These are phyloP conservation scores for Cercospora sp. DNA, from an alignment of 2,329 filamentous ascomycete genomes.

Conservation along the genomic window DNA sequence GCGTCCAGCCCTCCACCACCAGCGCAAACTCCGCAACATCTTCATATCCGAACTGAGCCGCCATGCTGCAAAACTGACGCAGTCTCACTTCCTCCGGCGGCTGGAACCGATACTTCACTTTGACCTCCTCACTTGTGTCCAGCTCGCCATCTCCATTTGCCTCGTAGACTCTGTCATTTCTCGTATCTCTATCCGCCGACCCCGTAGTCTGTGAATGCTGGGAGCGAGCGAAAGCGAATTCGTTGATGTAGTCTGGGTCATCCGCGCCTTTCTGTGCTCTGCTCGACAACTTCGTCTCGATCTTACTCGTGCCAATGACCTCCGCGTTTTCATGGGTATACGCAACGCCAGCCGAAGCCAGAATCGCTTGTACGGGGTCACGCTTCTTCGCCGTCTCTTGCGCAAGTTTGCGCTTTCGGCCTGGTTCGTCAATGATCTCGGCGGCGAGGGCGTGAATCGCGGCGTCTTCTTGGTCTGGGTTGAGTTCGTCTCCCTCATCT, in stretches of 20 bases:
- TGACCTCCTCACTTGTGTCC: slow-evolving; percentile 36
- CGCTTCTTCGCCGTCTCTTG: slow-evolving; percentile 46
- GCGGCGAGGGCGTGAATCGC: slow-evolving; percentile 73
- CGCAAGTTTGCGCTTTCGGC: slow-evolving; percentile 40
- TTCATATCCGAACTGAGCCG: slow-evolving; percentile 72
- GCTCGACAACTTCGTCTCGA: slow-evolving; percentile 82
- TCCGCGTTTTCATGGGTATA: slow-evolving; percentile 97
- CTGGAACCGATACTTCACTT: slow-evolving; percentile 62
- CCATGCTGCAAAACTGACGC: slow-evolving; percentile 91
- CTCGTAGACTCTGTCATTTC: slow-evolving; percentile 5
- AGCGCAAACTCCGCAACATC: slow-evolving; percentile 82
- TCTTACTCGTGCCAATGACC: slow-evolving; percentile 85
- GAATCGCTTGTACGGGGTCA: slow-evolving; percentile 84
- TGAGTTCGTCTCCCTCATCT: slow-evolving; percentile 43
- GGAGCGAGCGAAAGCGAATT: slow-evolving; percentile 38
- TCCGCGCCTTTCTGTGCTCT: slow-evolving; percentile 66
- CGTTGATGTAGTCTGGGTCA: slow-evolving; percentile 53
- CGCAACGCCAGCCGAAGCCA: slow-evolving; percentile 82
- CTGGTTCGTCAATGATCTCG: slow-evolving; percentile 50
- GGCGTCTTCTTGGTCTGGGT: slow-evolving; percentile 56
- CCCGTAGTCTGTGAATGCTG: slow-evolving; percentile 50
- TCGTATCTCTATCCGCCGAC: slow-evolving; percentile 12
- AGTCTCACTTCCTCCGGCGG: slow-evolving; percentile 73
- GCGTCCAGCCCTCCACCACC: slow-evolving; percentile 86
- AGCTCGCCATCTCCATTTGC: slow-evolving; percentile 14